These are phyloP conservation scores for Angomonas deanei DNA, from an alignment of 208 protist species.

Conservation along the genomic window DNA sequence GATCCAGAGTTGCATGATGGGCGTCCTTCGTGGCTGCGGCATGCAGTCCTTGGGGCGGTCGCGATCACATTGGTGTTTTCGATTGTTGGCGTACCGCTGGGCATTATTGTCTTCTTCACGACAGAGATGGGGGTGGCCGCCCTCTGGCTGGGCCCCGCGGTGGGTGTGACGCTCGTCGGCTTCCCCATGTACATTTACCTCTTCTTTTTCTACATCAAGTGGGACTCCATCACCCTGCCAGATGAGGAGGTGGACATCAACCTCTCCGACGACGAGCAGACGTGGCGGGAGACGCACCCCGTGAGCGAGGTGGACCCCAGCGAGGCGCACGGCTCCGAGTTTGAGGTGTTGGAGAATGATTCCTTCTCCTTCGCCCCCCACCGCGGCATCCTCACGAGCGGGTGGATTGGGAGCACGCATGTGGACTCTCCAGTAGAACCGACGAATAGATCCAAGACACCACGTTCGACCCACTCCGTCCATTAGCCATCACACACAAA, in stretches of 20 bases:
- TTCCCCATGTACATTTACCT: slow-evolving; percentile 65
- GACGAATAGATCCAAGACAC: no score
- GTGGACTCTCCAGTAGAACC: no score
- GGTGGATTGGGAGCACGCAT: no score
- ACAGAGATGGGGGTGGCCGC: slow-evolving; percentile 50
- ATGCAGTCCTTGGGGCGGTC: slow-evolving; percentile 54
- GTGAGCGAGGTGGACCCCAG: neutral
- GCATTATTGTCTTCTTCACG: slow-evolving; percentile 51
- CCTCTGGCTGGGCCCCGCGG: slow-evolving; percentile 61
- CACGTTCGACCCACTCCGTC: no score
- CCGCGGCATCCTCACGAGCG: neutral
- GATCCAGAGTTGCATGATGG: slow-evolving; percentile 79
- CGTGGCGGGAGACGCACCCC: neutral
- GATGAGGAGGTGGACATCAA: slow-evolving; percentile 24
- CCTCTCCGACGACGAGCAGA: slow-evolving; percentile 18
- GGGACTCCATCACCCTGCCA: slow-evolving; percentile 30
- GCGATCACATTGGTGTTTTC: slow-evolving; percentile 62
- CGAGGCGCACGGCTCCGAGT: neutral
- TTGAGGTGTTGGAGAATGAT: neutral
- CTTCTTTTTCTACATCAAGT: slow-evolving; percentile 58
- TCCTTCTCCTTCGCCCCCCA: neutral
- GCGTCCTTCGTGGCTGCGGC: slow-evolving; percentile 67
- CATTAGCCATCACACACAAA: no score
- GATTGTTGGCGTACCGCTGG: slow-evolving; percentile 64
- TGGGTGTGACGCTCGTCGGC: slow-evolving; percentile 51